Conservation (phyloP, 129 eudicot genomes). For the Apium graveolens region DNA sequence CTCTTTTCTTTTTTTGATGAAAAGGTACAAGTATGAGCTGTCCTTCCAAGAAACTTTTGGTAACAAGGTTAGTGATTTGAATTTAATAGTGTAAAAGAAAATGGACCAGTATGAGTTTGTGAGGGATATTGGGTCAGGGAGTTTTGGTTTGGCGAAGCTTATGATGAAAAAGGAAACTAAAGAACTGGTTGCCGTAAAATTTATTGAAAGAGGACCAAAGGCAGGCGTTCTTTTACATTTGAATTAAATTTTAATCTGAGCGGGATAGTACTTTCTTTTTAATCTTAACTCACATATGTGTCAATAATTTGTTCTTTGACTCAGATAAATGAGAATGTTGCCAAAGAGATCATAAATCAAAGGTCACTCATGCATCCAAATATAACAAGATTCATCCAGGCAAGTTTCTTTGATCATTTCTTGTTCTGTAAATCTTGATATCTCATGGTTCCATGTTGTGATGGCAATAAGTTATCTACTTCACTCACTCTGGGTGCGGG, state of each 20-base stretch:
- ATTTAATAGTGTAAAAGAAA: background rate
- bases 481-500: background rate
- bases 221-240: background rate
- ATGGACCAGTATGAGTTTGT: constrained; percentile 92
- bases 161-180: constrained; percentile 87
- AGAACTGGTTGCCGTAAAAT: constrained; percentile 89
- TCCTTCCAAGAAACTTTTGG: too few species aligned
- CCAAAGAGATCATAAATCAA: constrained; percentile 73
- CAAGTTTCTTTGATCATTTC: constrained; percentile 8
- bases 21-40: too few species aligned
- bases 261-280: too few species aligned
- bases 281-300: background rate
- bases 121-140: constrained; percentile 90
- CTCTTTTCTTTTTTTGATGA: background rate
- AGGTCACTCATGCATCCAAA: background rate
- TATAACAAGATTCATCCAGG: constrained; percentile 40
- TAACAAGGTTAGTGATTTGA: background rate
- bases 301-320: background rate
- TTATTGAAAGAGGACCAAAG: constrained; percentile 45
- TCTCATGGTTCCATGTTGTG: background rate
- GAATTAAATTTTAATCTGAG: too few species aligned
- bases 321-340: constrained; percentile 84
- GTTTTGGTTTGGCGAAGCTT: constrained; percentile 80
- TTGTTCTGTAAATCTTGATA: background rate
- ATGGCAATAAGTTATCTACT: background rate